A percentile compares a stretch with the other conserved stretches of the same genome.
Evolutionary conservation across 139 green algal genomes (phyloP).

Genomic region (Chlorella sp.): DNA sequence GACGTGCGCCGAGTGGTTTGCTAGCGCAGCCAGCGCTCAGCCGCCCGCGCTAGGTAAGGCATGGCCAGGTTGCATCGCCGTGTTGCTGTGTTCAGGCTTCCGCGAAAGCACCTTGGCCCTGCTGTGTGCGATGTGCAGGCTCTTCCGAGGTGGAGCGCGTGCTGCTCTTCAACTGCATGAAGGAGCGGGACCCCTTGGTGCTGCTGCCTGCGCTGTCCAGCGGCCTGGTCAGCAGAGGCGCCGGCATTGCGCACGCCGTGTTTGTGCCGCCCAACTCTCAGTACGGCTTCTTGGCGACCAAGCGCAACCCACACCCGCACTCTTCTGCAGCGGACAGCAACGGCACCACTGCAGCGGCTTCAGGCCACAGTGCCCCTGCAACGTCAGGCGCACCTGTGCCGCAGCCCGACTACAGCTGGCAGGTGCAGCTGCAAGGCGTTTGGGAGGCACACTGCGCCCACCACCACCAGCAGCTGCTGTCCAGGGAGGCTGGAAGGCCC

Average conservation of each 20-base stretch:
- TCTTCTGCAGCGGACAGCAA: too few relatives aligned
- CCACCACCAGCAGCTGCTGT: neutral
- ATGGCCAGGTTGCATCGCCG: too few relatives aligned
- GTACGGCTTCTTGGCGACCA: slow-evolving; percentile 28
- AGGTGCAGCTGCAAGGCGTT: slow-evolving; percentile 38
- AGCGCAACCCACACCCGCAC: neutral
- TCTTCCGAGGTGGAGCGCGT: slow-evolving; percentile 30
- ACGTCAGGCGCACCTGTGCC: neutral
- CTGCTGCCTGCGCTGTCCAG: slow-evolving; percentile 64
- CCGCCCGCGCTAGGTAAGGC: neutral
- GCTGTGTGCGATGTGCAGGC: slow-evolving; percentile 15
- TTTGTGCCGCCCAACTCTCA: slow-evolving; percentile 66
- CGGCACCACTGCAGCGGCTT: neutral
- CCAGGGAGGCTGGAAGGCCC: neutral
- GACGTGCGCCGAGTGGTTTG: slow-evolving; percentile 88
- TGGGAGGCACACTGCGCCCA: slow-evolving; percentile 22
- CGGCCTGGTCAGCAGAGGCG: slow-evolving; percentile 25
- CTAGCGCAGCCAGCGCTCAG: slow-evolving; percentile 8
- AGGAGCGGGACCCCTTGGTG: slow-evolving; percentile 70
- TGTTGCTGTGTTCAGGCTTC: too few relatives aligned
- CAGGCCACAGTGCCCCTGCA: neutral
- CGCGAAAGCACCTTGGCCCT: too few relatives aligned
- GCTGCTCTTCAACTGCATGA: slow-evolving; percentile 95
- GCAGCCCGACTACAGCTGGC: slow-evolving; percentile 48
- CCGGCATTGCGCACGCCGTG: slow-evolving; percentile 46